Conservation (phyloP, 2,329 filamentous ascomycete genomes). For the Colletotrichum sp. region DNA sequence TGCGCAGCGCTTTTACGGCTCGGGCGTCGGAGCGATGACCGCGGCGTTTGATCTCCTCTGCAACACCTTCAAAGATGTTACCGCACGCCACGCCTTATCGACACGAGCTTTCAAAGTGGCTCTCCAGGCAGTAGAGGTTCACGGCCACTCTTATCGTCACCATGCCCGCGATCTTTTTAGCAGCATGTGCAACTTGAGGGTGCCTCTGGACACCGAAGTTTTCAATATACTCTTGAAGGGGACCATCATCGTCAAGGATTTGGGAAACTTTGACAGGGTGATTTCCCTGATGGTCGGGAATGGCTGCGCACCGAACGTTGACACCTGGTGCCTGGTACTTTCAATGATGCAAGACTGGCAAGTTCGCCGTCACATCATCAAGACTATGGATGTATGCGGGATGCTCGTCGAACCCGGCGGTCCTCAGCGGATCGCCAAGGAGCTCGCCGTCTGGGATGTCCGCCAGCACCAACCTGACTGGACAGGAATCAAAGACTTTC, state of each 20-base stretch:
- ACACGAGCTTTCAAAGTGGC: constrained; percentile 47
- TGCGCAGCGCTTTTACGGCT: constrained; percentile 38
- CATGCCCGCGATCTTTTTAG: constrained; percentile 38
- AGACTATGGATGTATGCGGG: constrained; percentile 50
- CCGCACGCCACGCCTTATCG: constrained; percentile 39
- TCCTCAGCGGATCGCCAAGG: constrained; percentile 41
- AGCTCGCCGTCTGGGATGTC: constrained; percentile 49
- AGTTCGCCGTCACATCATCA: constrained; percentile 50
- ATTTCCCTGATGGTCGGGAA: constrained; percentile 45
- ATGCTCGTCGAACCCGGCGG: constrained; percentile 43
- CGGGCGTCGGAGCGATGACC: constrained; percentile 37
- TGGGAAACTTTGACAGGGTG: constrained; percentile 45
- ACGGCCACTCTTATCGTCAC: constrained; percentile 28
- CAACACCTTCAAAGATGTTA: constrained; percentile 41
- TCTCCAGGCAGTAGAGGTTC: constrained; percentile 42
- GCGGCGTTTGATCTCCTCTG: constrained; percentile 44
- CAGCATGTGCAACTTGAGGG: constrained; percentile 37
- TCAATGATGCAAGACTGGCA: constrained; percentile 64
- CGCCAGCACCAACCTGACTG: constrained; percentile 40
- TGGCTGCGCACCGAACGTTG: constrained; percentile 44
- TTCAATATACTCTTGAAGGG: constrained; percentile 54
- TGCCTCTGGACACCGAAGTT: constrained; percentile 49
- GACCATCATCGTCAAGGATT: constrained; percentile 43
- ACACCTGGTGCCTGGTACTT: constrained; percentile 55
- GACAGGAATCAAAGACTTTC: constrained; percentile 40